phyloP scores from a whole-genome alignment of 2,329 filamentous ascomycete species.

The Graphium sp. region DNA sequence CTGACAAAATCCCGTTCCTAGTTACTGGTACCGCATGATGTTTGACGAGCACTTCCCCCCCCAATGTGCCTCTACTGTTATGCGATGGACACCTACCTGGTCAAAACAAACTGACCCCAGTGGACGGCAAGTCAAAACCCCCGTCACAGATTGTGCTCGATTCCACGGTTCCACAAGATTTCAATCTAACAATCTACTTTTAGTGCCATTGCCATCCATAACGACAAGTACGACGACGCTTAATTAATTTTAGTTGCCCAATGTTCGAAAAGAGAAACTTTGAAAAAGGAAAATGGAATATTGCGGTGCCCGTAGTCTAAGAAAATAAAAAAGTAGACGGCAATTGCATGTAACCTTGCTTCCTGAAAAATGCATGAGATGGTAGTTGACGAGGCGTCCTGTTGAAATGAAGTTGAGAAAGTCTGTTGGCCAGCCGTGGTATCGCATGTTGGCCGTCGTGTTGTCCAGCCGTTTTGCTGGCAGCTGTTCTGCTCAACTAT shows the following conservation, averaged over 20 bases:
- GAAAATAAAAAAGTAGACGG: too few species aligned
- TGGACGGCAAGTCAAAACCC: conserved; percentile 48
- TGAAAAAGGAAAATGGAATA: conserved; percentile 14
- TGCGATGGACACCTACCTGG: conserved; percentile 96
- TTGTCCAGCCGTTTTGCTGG: too few species aligned
- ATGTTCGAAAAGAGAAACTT: too few species aligned
- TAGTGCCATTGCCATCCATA: conserved; percentile 57
- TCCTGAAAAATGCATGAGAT: too few species aligned
- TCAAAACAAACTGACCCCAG: conserved; percentile 91
- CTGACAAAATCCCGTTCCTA: conserved; percentile 16
- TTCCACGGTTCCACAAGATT: background rate
- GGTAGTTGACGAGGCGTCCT: too few species aligned
- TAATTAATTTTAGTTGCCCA: too few species aligned
- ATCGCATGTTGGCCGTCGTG: too few species aligned
- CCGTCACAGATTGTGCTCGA: background rate
- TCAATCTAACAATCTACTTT: background rate
- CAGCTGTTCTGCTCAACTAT: too few species aligned
- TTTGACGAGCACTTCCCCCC: conserved; percentile 97
- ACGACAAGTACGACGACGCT: conserved; percentile 51
- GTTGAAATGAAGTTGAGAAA: too few species aligned
- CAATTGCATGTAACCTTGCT: too few species aligned
- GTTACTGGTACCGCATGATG: conserved; percentile 96
- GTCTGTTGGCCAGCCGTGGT: too few species aligned
- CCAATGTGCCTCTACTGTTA: conserved; percentile 79
- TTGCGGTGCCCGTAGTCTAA: too few species aligned